Evolutionary conservation across 2,329 filamentous ascomycete genomes (phyloP).

Genomic region (Blumeriella jaapii): DNA sequence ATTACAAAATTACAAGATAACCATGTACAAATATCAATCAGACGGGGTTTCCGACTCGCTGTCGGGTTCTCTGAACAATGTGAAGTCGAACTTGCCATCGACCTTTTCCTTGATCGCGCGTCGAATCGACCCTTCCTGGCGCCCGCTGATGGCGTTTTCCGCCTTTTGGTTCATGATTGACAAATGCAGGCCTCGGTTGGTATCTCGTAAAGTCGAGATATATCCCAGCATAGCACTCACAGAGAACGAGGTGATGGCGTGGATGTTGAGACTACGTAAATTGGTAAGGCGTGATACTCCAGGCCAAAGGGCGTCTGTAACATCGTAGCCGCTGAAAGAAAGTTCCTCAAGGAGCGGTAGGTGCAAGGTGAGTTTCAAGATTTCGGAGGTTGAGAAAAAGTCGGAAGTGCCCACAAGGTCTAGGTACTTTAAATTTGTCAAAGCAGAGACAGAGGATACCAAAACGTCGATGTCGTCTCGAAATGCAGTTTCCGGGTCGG

Average conservation of each 20-base stretch:
- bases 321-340: constrained; percentile 41
- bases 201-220: constrained; percentile 28
- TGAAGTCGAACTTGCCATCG: constrained; percentile 28
- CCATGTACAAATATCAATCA: too few relatives aligned
- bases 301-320: constrained; percentile 37
- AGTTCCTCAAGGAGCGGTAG: constrained; percentile 40
- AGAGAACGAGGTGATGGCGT: constrained; percentile 44
- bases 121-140: constrained; percentile 22
- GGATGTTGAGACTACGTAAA: constrained; percentile 41
- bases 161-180: constrained; percentile 26
- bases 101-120: constrained; percentile 22
- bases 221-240: constrained; percentile 36
- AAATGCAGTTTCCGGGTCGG: constrained; percentile 35
- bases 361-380: constrained; percentile 34
- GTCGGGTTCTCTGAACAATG: constrained; percentile 22
- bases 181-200: constrained; percentile 26
- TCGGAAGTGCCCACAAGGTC: constrained; percentile 40
- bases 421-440: constrained; percentile 41
- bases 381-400: constrained; percentile 37
- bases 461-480: constrained; percentile 38
- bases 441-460: constrained; percentile 37
- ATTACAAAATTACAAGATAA: constrained; percentile 1
- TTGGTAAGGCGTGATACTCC: constrained; percentile 34
- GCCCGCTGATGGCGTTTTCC: constrained; percentile 20
- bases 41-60: constrained; percentile 24